Percentiles rank a stretch among this genome's conserved stretches.
Conservation (phyloP, 2,329 filamentous ascomycete genomes). For the Bipolaris sorokiniana region DNA sequence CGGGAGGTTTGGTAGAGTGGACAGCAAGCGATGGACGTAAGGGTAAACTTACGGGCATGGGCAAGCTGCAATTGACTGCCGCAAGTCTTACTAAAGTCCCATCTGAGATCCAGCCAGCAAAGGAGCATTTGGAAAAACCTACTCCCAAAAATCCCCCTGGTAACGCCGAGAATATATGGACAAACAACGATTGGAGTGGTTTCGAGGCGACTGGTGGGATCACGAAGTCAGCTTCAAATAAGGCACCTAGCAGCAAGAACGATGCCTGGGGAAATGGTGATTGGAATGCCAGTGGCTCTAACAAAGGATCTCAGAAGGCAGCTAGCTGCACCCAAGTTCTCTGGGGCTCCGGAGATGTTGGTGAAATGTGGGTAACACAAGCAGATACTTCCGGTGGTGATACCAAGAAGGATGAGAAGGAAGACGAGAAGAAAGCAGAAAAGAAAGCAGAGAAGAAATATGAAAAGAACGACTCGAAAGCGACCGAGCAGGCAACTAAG, state of each 20-base stretch:
- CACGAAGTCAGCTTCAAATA: constrained; percentile 5
- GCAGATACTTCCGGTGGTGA: not conserved
- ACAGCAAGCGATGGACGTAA: constrained; percentile 44
- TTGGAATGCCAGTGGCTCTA: not conserved
- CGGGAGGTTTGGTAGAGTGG: constrained; percentile 42
- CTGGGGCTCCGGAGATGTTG: not conserved
- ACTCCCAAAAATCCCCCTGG: not conserved
- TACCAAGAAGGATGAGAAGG: not conserved
- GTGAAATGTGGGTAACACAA: not conserved
- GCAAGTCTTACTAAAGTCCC: constrained; percentile 22
- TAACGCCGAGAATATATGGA: not conserved
- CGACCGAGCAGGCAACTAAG: not conserved
- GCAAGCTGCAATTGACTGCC: constrained; percentile 24
- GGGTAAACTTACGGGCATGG: constrained; percentile 28
- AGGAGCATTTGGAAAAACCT: constrained; percentile 8
- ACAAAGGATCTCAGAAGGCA: not conserved
- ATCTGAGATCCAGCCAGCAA: constrained; percentile 7
- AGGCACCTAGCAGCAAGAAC: constrained; percentile 1
- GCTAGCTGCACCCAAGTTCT: not conserved
- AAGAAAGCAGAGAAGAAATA: not conserved
- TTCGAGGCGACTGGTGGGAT: not conserved
- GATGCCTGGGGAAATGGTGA: not conserved
- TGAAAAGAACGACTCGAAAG: not conserved
- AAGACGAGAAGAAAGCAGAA: not conserved
- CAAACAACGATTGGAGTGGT: not conserved